Evolutionary conservation across 1,139 yeast species (phyloP).

Genomic region (Suhomyces taliae): DNA sequence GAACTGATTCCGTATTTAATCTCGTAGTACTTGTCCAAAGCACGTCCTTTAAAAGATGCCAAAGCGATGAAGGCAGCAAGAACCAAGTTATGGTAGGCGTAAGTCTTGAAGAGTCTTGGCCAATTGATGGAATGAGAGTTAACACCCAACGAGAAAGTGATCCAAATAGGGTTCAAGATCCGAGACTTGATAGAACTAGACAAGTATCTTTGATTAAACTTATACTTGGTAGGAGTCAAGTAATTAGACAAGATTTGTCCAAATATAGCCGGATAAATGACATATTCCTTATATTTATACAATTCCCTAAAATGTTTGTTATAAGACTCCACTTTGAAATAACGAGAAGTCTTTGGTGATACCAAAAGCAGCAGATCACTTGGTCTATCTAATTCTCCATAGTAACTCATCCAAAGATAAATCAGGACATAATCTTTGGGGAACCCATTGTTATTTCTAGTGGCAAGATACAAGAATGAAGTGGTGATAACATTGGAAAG

Average conservation of each 20-base stretch:
- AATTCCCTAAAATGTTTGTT: conserved; percentile 18
- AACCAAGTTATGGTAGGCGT: conserved; percentile 28
- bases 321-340: conserved; percentile 29
- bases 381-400: conserved; percentile 38
- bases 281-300: conserved; percentile 35
- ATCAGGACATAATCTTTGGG: conserved; percentile 44
- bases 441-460: conserved; percentile 25
- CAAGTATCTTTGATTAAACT: conserved; percentile 39
- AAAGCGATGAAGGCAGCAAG: conserved; percentile 18
- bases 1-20: conserved; percentile 21
- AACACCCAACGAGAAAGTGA: conserved; percentile 35
- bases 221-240: conserved; percentile 41
- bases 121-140: conserved; percentile 30
- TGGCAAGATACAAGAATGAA: conserved; percentile 32
- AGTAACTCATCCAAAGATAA: conserved; percentile 36
- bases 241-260: conserved; percentile 46
- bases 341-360: conserved; percentile 28
- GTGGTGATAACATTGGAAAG: conserved; percentile 31
- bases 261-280: conserved; percentile 38
- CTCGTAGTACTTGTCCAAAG: conserved; percentile 31
- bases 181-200: conserved; percentile 33
- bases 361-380: conserved; percentile 30
- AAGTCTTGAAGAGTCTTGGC: conserved; percentile 28
- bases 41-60: conserved; percentile 24
- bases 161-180: conserved; percentile 46